phyloP scores from a whole-genome alignment of 2,329 filamentous ascomycete species.

The Colletotrichum chrysophilum region DNA sequence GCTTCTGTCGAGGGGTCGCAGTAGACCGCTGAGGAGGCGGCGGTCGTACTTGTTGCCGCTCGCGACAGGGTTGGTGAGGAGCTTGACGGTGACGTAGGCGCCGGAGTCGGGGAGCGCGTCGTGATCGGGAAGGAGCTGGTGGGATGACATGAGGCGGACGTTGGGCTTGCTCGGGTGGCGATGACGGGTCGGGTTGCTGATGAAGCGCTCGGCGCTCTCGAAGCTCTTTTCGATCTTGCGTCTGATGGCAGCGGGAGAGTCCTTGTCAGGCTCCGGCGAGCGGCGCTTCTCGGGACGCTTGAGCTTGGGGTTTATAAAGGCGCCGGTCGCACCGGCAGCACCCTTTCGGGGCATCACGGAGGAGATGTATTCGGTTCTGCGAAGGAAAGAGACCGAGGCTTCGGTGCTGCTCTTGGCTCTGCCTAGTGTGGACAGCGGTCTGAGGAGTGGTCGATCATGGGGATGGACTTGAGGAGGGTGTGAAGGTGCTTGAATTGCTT shows the following conservation, averaged over 20 bases:
- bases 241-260: conserved; percentile 70
- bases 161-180: conserved; percentile 58
- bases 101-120: conserved; percentile 74
- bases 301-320: conserved; percentile 34
- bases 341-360: conserved; percentile 60
- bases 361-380: conserved; percentile 94
- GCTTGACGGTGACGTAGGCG: conserved; percentile 73
- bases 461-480: conserved; percentile 77
- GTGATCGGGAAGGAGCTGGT: conserved; percentile 68
- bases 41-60: conserved; percentile 59
- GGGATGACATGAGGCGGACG: conserved; percentile 59
- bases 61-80: conserved; percentile 67
- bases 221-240: conserved; percentile 71
- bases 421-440: conserved; percentile 82
- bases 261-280: conserved; percentile 64
- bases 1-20: conserved; percentile 63
- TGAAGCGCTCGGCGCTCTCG: conserved; percentile 55
- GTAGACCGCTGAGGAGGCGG: conserved; percentile 65
- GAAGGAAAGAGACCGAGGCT: conserved; percentile 87
- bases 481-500: conserved; percentile 83
- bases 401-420: conserved; percentile 76
- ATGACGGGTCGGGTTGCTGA: conserved; percentile 59
- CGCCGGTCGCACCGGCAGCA: conserved; percentile 45
- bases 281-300: conserved; percentile 46
- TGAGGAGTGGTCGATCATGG: conserved; percentile 82